Base-by-base conservation (phyloP, 2,329 filamentous ascomycete species). In the Cladosporium sp. region DNA sequence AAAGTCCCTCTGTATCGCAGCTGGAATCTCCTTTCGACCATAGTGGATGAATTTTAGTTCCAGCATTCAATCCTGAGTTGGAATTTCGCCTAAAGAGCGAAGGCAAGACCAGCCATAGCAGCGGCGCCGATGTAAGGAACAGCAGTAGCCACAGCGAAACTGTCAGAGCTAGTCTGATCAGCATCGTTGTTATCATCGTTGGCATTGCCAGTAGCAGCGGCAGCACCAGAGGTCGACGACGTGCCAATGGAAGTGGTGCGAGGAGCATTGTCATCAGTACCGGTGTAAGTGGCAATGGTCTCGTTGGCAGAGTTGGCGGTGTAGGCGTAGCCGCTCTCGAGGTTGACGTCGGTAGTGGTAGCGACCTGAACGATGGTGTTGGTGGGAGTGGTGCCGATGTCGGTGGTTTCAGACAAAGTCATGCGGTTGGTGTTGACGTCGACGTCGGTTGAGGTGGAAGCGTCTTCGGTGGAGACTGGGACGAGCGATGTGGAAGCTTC, bases 281-380 rank as follows among this genome's bases (percentile, higher is more conserved):
- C 57, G 28, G 57, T 58, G 52, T 56, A 59, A 25, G 55, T 63
- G 5, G 59, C 49, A 36, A 58, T 59, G 14, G 55, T 63, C 6
- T 17, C 14, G 25, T 51, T 42, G 8, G 15, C 20, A 22, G 37
- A 37, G 15, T 43, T 52, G 25, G 60, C 60, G 2, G 58, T 62
- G 55, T 58, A 62, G 8, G 58, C 60, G 42, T 60, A 62, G 12
- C 60, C 60, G 28, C 34, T 43, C 55, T 58, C 51, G 22, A 62
- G 58, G 34, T 55, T 55, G 3, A 62, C 50, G 14, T 60, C 58
- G 7, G 60, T 60, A 17, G 60, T 60, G 3, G 58, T 62, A 6
- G 49, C 60, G 51, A 50, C 50, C 14, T 58, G 58, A 1, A 51
- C 36, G 12, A 39, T 12, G 11, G 58, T 62, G 55, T 58, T 62